Evolutionary conservation across 1,284 basidiomycete species (phyloP).

Genomic region (Inonotus hispidus): DNA sequence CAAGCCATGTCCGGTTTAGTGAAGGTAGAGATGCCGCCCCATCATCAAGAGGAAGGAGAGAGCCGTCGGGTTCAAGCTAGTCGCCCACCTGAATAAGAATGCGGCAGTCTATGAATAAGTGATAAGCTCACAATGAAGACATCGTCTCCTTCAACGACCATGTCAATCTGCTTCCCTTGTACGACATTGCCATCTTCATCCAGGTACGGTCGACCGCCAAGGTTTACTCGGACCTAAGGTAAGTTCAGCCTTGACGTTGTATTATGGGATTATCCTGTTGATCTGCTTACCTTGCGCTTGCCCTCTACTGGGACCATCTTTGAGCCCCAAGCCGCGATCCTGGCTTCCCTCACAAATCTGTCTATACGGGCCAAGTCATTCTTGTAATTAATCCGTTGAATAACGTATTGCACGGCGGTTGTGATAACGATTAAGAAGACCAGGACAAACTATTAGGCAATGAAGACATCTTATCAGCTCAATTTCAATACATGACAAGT

Average conservation of each 20-base stretch:
- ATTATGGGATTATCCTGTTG: not conserved
- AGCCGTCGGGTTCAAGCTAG: constrained; percentile 39
- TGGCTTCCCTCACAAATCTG: constrained; percentile 58
- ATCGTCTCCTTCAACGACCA: constrained; percentile 68
- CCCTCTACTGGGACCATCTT: constrained; percentile 56
- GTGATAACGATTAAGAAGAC: constrained; percentile 72
- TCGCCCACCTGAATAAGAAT: constrained; percentile 18
- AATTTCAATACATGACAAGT: not conserved
- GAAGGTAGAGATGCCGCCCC: constrained; percentile 42
- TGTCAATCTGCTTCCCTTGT: constrained; percentile 54
- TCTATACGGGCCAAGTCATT: constrained; percentile 69
- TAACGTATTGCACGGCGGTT: constrained; percentile 72
- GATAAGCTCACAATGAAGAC: constrained; percentile 64
- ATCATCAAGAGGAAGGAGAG: constrained; percentile 47
- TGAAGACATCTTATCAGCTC: not conserved
- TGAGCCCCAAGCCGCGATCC: constrained; percentile 69
- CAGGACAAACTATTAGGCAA: constrained; percentile 52
- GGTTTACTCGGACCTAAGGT: constrained; percentile 59
- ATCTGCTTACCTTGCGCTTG: constrained; percentile 54
- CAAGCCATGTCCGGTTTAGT: constrained; percentile 48
- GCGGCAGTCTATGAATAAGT: no score
- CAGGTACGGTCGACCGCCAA: constrained; percentile 46
- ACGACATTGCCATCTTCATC: constrained; percentile 52
- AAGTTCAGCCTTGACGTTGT: not conserved
- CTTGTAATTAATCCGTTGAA: constrained; percentile 72